A percentile compares a stretch with the other conserved stretches of the same genome.
Evolutionary conservation across 371 early-diverging fungal species (phyloP).

Genomic region (Basidiobolus meristosporus): DNA sequence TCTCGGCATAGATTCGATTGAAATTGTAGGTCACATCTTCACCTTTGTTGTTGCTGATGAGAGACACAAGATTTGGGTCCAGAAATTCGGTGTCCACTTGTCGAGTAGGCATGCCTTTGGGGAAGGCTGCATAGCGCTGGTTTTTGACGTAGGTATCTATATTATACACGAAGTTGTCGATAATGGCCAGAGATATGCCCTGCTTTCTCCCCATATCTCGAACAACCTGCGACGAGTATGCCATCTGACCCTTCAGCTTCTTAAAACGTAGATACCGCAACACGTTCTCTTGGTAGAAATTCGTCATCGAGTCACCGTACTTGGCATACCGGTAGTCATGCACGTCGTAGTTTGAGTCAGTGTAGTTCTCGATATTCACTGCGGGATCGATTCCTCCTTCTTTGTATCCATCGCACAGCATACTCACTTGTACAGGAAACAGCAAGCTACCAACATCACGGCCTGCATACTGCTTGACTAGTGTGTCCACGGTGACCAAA

Average conservation of each 20-base stretch:
- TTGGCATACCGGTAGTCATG: constrained; percentile 28
- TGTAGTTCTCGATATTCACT: constrained; percentile 12
- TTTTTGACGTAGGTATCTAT: constrained; percentile 40
- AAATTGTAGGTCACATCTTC: constrained; percentile 8
- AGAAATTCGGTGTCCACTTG: constrained; percentile 21
- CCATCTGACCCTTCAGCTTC: constrained; percentile 40
- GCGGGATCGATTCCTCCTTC: constrained; percentile 18
- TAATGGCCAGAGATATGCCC: constrained; percentile 29
- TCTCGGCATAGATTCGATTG: neutral
- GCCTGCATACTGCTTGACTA: constrained; percentile 17
- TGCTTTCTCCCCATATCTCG: constrained; percentile 18
- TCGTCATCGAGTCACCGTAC: constrained; percentile 3
- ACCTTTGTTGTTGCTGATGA: constrained; percentile 48
- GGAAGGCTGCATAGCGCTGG: constrained; percentile 10
- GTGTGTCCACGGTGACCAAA: constrained; percentile 20
- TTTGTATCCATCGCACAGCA: constrained; percentile 19
- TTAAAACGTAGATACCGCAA: constrained; percentile 34
- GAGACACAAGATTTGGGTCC: constrained; percentile 23
- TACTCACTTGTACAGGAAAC: constrained; percentile 54
- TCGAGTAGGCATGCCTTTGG: constrained; percentile 6
- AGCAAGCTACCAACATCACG: constrained; percentile 32
- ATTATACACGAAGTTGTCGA: constrained; percentile 58
- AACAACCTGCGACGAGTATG: constrained; percentile 16
- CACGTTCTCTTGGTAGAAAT: constrained; percentile 41
- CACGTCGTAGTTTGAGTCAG: constrained; percentile 14